Percentiles rank a stretch among this genome's conserved stretches.
These are phyloP conservation scores for Mucor mucedo DNA, from an alignment of 371 early-diverging fungal genomes.

Conservation along the genomic window DNA sequence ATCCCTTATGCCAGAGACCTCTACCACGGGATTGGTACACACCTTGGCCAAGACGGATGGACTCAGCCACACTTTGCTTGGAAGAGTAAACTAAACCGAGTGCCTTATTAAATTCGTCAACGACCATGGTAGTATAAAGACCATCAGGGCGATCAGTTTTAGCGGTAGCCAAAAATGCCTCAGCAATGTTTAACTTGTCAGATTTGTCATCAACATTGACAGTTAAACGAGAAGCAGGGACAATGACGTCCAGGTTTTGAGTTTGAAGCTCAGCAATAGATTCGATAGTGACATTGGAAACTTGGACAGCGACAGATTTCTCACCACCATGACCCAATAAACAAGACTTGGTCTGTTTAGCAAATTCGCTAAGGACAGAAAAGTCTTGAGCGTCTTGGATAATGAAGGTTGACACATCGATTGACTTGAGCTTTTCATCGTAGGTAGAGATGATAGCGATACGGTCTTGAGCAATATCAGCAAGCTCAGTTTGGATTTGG, in stretches of 20 bases:
- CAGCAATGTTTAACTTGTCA: slow-evolving; percentile 62
- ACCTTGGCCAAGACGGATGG: slow-evolving; percentile 80
- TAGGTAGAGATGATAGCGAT: slow-evolving; percentile 33
- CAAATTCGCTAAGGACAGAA: slow-evolving; percentile 16
- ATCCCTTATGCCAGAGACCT: slow-evolving; percentile 96
- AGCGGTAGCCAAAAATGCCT: slow-evolving; percentile 70
- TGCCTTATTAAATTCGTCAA: slow-evolving; percentile 85
- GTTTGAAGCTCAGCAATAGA: slow-evolving; percentile 41
- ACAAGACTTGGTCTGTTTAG: slow-evolving; percentile 28
- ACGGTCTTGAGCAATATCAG: slow-evolving; percentile 48
- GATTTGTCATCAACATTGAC: slow-evolving; percentile 27
- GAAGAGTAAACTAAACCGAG: slow-evolving; percentile 94
- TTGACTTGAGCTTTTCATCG: neutral
- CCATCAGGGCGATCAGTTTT: slow-evolving; percentile 89
- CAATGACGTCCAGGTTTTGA: slow-evolving; percentile 46
- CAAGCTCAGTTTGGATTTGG: slow-evolving; percentile 30
- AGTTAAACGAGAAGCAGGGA: slow-evolving; percentile 43
- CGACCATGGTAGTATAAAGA: slow-evolving; percentile 90
- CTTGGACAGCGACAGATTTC: slow-evolving; percentile 48
- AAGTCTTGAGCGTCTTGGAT: slow-evolving; percentile 12
- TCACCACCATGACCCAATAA: slow-evolving; percentile 51
- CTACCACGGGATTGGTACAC: slow-evolving; percentile 92
- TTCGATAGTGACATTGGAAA: slow-evolving; percentile 36
- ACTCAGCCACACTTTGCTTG: slow-evolving; percentile 80
- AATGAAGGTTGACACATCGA: slow-evolving; percentile 34